A percentile compares a stretch with the other conserved stretches of the same genome.
phyloP scores from a whole-genome alignment of 352 stramenopile species.

The Hyaloperonospora brassicae region DNA sequence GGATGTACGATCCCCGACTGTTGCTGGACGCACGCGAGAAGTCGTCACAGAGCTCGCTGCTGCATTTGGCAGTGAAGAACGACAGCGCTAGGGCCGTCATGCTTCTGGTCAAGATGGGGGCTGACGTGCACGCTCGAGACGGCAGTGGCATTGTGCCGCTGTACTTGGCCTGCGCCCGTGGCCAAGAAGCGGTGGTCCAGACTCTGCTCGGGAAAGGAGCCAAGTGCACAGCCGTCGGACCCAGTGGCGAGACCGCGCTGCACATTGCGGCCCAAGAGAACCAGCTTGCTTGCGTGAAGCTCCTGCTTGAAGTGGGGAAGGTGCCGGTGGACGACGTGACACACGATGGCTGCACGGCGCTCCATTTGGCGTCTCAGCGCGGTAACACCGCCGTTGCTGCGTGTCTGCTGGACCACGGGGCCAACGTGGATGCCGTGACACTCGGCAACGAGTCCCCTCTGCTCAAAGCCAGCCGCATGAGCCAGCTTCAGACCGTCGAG shows the following conservation, averaged over 20 bases:
- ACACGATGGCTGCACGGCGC: conserved; percentile 51
- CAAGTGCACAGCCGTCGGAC: conserved; percentile 43
- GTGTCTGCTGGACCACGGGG: conserved; percentile 59
- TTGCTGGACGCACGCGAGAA: conserved; percentile 39
- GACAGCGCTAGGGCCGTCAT: conserved; percentile 45
- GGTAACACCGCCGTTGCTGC: conserved; percentile 64
- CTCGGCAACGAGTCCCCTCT: conserved; percentile 57
- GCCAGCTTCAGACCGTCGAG: conserved; percentile 70
- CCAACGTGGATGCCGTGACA: conserved; percentile 57
- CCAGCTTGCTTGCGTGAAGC: conserved; percentile 55
- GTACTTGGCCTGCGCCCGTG: conserved; percentile 70
- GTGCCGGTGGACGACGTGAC: conserved; percentile 52
- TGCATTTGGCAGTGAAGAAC: conserved; percentile 57
- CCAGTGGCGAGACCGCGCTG: conserved; percentile 64
- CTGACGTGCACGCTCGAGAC: conserved; percentile 59
- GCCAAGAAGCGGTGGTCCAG: conserved; percentile 50
- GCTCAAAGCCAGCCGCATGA: conserved; percentile 78
- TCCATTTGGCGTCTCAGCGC: conserved; percentile 71
- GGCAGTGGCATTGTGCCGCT: conserved; percentile 57
- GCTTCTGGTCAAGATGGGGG: conserved; percentile 51
- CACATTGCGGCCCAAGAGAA: conserved; percentile 81
- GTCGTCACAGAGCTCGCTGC: conserved; percentile 39
- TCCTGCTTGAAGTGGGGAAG: conserved; percentile 43
- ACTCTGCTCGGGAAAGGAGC: conserved; percentile 53
- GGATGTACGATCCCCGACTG: conserved; percentile 36